A percentile compares a stretch with the other conserved stretches of the same genome.
Evolutionary conservation across 2,329 filamentous ascomycete species (phyloP).

Genomic region (Cryphonectria parasitica): DNA sequence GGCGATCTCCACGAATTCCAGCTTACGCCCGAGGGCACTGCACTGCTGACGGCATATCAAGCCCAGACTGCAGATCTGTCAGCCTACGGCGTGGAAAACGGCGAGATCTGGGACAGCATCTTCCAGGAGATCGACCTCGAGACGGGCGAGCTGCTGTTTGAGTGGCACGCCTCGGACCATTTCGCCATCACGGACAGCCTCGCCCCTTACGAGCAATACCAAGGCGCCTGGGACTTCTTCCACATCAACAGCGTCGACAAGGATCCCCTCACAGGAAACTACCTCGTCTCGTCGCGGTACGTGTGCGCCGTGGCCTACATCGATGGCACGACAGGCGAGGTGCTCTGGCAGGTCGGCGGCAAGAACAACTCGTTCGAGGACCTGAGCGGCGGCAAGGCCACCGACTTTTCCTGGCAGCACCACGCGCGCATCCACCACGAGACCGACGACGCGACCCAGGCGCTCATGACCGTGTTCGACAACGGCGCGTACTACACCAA

Average conservation of each 20-base stretch:
- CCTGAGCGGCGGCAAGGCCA: conserved; percentile 40
- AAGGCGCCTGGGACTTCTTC: conserved; percentile 43
- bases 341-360: conserved; percentile 44
- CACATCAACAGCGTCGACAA: conserved; percentile 44
- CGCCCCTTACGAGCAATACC: conserved; percentile 34
- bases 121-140: conserved; percentile 45
- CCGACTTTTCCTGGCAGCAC: conserved; percentile 45
- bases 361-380: conserved; percentile 42
- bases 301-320: conserved; percentile 39
- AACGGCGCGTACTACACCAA: conserved; percentile 34
- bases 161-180: conserved; percentile 42
- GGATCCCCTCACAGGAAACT: conserved; percentile 41
- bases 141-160: conserved; percentile 43
- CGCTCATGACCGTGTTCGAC: conserved; percentile 44
- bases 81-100: conserved; percentile 37
- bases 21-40: conserved; percentile 46
- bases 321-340: conserved; percentile 37
- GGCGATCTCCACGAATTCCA: conserved; percentile 48
- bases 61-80: conserved; percentile 39
- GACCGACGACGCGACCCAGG: conserved; percentile 33
- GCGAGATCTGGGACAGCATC: conserved; percentile 41
- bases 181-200: conserved; percentile 37
- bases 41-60: conserved; percentile 48
- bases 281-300: conserved; percentile 43
- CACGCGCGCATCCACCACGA: conserved; percentile 42